Conservation (phyloP, 2,329 filamentous ascomycete species). For the Epichloe sylvatica region DNA sequence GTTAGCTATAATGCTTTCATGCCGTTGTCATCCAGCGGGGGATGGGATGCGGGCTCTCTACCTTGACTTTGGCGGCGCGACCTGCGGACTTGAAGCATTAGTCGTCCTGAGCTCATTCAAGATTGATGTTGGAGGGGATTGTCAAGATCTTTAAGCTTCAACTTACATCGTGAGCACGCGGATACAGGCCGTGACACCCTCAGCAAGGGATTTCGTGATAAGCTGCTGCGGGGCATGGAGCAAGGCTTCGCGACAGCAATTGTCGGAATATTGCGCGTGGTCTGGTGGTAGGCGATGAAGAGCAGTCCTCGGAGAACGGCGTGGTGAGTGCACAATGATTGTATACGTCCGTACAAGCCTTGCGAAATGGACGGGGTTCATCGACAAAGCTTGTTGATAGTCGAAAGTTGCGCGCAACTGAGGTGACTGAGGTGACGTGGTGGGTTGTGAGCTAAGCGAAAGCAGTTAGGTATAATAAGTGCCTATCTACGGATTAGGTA, state of each 20-base stretch:
- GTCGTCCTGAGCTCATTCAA: neutral
- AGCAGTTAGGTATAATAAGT: neutral
- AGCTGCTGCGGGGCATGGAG: constrained; percentile 32
- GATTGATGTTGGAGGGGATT: neutral
- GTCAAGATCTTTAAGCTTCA: neutral
- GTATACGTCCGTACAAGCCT: neutral
- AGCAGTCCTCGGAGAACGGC: neutral
- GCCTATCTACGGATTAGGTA: too few species aligned
- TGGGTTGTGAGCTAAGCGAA: neutral
- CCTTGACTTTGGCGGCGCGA: constrained; percentile 86
- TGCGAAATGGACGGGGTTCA: neutral
- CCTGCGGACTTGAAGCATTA: constrained; percentile 23
- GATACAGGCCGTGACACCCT: constrained; percentile 68
- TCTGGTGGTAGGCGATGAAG: neutral
- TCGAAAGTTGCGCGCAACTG: neutral
- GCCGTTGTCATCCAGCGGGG: neutral
- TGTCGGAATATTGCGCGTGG: neutral
- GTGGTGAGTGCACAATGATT: neutral
- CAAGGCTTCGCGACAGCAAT: constrained; percentile 1
- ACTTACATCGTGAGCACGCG: constrained; percentile 61
- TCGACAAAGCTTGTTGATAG: neutral
- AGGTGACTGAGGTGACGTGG: neutral
- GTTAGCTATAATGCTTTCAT: neutral
- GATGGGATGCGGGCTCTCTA: constrained; percentile 18
- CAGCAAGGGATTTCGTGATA: constrained; percentile 44